These are phyloP conservation scores for Straminergon stramineum DNA, from an alignment of 225 moss, liverwort and hornwort species.

Conservation along the genomic window DNA sequence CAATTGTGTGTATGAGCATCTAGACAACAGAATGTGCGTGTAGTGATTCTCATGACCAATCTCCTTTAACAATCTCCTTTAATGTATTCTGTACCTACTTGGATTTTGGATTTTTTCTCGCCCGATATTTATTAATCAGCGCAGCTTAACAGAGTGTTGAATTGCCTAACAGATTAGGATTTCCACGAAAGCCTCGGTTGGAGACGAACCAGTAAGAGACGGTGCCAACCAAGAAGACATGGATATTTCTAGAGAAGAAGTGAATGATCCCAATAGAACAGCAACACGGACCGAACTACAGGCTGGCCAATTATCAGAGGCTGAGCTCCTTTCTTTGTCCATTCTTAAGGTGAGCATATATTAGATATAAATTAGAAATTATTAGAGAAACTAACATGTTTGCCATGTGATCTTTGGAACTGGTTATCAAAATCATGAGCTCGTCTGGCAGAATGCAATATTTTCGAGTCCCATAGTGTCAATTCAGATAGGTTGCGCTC, in stretches of 20 bases:
- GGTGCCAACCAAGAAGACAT: slow-evolving; percentile 23
- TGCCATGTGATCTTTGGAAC: neutral
- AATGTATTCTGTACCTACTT: neutral
- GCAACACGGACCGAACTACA: slow-evolving; percentile 63
- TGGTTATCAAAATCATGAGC: neutral
- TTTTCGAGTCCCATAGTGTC: neutral
- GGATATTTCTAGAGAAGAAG: slow-evolving; percentile 29
- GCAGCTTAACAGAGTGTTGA: neutral
- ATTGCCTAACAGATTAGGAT: slow-evolving; percentile 64
- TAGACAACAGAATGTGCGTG: neutral
- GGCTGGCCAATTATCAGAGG: slow-evolving; percentile 66
- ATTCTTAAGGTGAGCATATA: slow-evolving; percentile 54
- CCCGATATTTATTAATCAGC: neutral
- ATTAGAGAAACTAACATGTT: neutral
- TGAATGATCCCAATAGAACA: slow-evolving; percentile 20
- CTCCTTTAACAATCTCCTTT: neutral
- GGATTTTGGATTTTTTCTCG: neutral
- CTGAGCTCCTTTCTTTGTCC: slow-evolving; percentile 70
- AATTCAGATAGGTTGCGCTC: neutral
- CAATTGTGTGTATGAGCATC: neutral
- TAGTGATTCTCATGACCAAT: neutral
- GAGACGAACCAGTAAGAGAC: slow-evolving; percentile 30
- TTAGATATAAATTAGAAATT: too few species aligned
- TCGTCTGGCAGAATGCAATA: neutral
- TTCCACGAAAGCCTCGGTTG: slow-evolving; percentile 39